Evolutionary conservation across 73 alveolate species (phyloP).

Genomic region (Uronychia setigera): DNA sequence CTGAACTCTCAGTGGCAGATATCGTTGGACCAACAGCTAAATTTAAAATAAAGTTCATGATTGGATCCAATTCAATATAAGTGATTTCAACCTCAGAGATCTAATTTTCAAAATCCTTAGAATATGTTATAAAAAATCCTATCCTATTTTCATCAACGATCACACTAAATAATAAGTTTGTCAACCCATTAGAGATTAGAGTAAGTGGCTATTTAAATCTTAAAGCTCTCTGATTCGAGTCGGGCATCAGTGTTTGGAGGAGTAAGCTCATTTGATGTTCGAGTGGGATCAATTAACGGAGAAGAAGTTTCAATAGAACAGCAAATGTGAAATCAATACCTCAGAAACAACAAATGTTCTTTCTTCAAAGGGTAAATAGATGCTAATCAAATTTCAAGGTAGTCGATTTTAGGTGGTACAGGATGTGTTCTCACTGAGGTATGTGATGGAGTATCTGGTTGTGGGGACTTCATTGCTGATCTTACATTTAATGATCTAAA

Average conservation of each 20-base stretch:
- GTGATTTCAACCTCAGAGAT: not conserved
- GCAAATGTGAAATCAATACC: not conserved
- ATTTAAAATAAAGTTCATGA: not conserved
- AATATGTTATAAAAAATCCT: not conserved
- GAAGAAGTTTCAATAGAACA: not conserved
- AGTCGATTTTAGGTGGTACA: not conserved
- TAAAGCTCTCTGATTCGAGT: not conserved
- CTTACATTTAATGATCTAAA: not conserved
- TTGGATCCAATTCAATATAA: not conserved
- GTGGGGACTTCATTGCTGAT: not conserved
- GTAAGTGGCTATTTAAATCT: no score
- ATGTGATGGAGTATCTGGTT: not conserved
- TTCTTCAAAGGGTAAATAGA: not conserved
- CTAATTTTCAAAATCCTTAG: not conserved
- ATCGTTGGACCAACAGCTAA: not conserved
- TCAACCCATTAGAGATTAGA: not conserved
- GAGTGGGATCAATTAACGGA: not conserved
- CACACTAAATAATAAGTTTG: not conserved
- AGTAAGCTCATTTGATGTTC: not conserved
- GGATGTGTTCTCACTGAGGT: no score
- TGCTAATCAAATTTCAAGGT: not conserved
- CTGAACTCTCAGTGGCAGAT: not conserved
- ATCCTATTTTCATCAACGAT: not conserved
- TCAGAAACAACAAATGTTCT: not conserved
- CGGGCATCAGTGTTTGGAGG: not conserved